These are phyloP conservation scores for Volvariella volvacea DNA, from an alignment of 1,284 basidiomycete genomes.

Conservation along the genomic window DNA sequence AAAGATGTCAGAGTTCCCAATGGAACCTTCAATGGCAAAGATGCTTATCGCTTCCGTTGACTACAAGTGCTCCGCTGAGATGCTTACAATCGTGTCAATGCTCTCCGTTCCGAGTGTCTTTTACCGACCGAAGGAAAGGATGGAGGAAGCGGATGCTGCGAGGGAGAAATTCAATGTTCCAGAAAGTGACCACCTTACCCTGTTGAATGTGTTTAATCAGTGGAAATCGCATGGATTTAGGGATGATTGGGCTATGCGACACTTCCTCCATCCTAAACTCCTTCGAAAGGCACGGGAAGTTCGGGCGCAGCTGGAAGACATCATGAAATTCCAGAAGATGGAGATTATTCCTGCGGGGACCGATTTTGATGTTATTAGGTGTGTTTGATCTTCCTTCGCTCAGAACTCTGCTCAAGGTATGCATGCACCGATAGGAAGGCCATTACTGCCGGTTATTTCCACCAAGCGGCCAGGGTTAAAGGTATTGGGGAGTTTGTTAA, in stretches of 20 bases:
- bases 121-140: slow-evolving; percentile 90
- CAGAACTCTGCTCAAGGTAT: background rate
- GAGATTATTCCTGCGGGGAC: slow-evolving; percentile 85
- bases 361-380: slow-evolving; percentile 93
- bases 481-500: slow-evolving; percentile 99
- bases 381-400: slow-evolving; percentile 14
- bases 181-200: slow-evolving; percentile 94
- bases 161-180: slow-evolving; percentile 98
- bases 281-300: slow-evolving; percentile 95
- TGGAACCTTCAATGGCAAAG: slow-evolving; percentile 97
- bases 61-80: slow-evolving; percentile 89
- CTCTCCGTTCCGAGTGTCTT: slow-evolving; percentile 95
- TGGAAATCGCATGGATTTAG: slow-evolving; percentile 94
- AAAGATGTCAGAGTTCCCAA: slow-evolving; percentile 98
- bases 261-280: slow-evolving; percentile 96
- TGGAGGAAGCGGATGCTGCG: slow-evolving; percentile 95
- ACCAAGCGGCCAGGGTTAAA: slow-evolving; percentile 96
- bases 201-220: slow-evolving; percentile 95
- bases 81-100: slow-evolving; percentile 99
- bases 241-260: slow-evolving; percentile 91
- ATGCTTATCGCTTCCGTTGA: slow-evolving; percentile 97
- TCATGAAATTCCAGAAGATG: slow-evolving; percentile 98
- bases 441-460: slow-evolving; percentile 98
- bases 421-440: slow-evolving; percentile 91
- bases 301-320: slow-evolving; percentile 93